A percentile compares a stretch with the other conserved stretches of the same genome.
These are phyloP conservation scores for Hymenochaete sp. DNA, from an alignment of 1,284 basidiomycete species.

Conservation along the genomic window DNA sequence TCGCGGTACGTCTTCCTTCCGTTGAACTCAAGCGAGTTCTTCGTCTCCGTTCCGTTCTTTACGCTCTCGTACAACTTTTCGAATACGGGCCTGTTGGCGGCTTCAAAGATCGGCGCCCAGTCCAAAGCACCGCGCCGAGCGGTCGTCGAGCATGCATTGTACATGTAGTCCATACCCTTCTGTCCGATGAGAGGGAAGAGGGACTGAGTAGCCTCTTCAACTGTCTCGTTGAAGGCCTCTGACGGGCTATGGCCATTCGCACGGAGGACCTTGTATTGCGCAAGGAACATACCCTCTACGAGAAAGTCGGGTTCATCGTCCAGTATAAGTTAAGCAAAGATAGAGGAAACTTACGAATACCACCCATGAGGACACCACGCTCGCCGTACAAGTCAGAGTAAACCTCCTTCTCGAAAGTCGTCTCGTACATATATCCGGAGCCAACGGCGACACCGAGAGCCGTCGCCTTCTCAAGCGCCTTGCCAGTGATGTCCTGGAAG, in stretches of 20 bases:
- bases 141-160: conserved; percentile 96
- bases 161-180: conserved; percentile 99
- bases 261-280: conserved; percentile 98
- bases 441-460: conserved; percentile 94
- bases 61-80: conserved; percentile 94
- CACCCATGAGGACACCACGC: conserved; percentile 99
- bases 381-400: conserved; percentile 99
- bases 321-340: neutral
- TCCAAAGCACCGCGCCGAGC: conserved; percentile 97
- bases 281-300: conserved; percentile 94
- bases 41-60: conserved; percentile 91
- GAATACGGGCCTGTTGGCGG: conserved; percentile 89
- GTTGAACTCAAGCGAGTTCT: conserved; percentile 96
- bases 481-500: conserved; percentile 92
- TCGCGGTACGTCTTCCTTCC: conserved; percentile 87
- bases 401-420: conserved; percentile 99
- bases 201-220: conserved; percentile 98
- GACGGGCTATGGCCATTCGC: conserved; percentile 97
- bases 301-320: conserved; percentile 19
- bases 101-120: conserved; percentile 98
- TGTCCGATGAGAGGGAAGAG: conserved; percentile 95
- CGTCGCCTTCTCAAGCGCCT: conserved; percentile 95
- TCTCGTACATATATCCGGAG: conserved; percentile 96
- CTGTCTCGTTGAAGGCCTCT: conserved; percentile 99
- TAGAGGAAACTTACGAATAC: conserved; percentile 64